Evolutionary conservation across 495 filamentous ascomycete species (phyloP).

Genomic region (Neurospora discreta): DNA sequence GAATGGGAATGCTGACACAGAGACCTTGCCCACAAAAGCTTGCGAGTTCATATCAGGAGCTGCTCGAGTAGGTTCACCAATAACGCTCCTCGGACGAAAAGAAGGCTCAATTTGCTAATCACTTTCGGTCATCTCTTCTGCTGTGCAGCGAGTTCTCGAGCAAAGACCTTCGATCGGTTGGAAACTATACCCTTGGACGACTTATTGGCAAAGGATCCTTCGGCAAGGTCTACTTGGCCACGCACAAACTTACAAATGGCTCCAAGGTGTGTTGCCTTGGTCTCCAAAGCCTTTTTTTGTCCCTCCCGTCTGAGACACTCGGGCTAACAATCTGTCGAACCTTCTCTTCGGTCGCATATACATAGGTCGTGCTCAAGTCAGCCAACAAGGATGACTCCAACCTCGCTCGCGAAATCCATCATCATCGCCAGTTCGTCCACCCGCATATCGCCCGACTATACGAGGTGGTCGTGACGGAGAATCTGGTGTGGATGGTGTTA

Average conservation of each 20-base stretch:
- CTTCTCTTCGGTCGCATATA: background rate
- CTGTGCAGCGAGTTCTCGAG: constrained; percentile 77
- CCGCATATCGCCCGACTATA: constrained; percentile 95
- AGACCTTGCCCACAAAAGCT: constrained; percentile 45
- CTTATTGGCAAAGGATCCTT: constrained; percentile 96
- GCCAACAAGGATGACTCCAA: constrained; percentile 93
- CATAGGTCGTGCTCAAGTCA: constrained; percentile 93
- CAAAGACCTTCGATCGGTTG: constrained; percentile 79
- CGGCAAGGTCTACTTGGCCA: constrained; percentile 94
- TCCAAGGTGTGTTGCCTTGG: constrained; percentile 63
- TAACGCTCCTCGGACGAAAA: background rate
- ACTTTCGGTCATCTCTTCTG: background rate
- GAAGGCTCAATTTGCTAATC: background rate
- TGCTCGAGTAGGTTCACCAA: constrained; percentile 65
- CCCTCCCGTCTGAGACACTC: background rate
- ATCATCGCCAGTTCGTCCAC: constrained; percentile 95
- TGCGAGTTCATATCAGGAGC: constrained; percentile 89
- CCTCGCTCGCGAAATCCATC: constrained; percentile 92
- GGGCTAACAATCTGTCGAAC: background rate
- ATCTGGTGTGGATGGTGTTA: constrained; percentile 86
- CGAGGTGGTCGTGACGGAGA: constrained; percentile 95
- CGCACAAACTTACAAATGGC: constrained; percentile 95
- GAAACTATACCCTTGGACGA: constrained; percentile 84
- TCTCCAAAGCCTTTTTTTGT: background rate
- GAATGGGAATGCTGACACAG: constrained; percentile 15